These are phyloP conservation scores for Ogataea chonburiensis DNA, from an alignment of 805 yeast genomes.

Conservation along the genomic window DNA sequence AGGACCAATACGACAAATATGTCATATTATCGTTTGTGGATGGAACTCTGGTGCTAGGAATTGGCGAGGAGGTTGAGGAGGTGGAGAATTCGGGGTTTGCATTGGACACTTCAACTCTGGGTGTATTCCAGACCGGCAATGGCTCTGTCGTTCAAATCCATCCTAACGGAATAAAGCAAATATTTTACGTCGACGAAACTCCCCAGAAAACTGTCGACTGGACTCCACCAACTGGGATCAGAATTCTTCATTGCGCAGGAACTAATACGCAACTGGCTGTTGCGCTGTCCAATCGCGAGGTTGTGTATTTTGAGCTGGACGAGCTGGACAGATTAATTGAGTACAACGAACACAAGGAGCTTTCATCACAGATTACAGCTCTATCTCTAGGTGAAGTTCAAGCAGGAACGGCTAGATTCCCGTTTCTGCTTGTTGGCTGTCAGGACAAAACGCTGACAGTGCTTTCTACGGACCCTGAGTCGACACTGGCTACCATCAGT, in stretches of 20 bases:
- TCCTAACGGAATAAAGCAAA: constrained; percentile 64
- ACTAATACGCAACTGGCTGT: constrained; percentile 68
- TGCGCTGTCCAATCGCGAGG: constrained; percentile 68
- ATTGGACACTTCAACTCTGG: constrained; percentile 57
- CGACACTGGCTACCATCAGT: constrained; percentile 58
- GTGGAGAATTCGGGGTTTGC: constrained; percentile 59
- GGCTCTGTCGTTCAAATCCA: constrained; percentile 71
- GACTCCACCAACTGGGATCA: constrained; percentile 79
- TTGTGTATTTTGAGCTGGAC: constrained; percentile 81
- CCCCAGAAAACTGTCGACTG: constrained; percentile 51
- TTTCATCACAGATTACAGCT: constrained; percentile 49
- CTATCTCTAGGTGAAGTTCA: constrained; percentile 51
- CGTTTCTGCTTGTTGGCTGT: constrained; percentile 67
- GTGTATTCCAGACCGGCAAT: constrained; percentile 65
- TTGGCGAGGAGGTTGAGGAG: constrained; percentile 80
- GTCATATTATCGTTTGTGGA: constrained; percentile 64
- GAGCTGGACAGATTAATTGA: constrained; percentile 67
- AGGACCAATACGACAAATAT: constrained; percentile 55
- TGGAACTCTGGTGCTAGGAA: constrained; percentile 68
- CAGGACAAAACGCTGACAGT: constrained; percentile 70
- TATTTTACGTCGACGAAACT: constrained; percentile 36
- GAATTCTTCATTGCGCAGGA: constrained; percentile 56
- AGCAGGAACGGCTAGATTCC: constrained; percentile 45
- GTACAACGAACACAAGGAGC: constrained; percentile 58
- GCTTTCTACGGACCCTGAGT: constrained; percentile 57